Evolutionary conservation across 2,329 filamentous ascomycete genomes (phyloP).

Genomic region (Aspergillus carbonarius): DNA sequence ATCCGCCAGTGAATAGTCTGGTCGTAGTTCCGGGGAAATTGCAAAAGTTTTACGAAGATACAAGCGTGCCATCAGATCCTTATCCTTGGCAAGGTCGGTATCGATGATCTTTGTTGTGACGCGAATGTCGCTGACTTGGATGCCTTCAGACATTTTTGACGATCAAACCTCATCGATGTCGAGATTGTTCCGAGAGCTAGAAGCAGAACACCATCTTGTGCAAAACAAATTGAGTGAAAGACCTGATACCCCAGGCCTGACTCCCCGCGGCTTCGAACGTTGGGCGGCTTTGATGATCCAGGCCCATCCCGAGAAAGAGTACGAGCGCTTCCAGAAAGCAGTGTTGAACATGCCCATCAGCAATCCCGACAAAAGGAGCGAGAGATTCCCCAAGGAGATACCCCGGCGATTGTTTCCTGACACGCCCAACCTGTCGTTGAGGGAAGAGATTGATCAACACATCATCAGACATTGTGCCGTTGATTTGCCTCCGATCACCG

Average conservation of each 20-base stretch:
- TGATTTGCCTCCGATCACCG: slow-evolving; percentile 43
- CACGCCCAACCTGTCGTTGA: slow-evolving; percentile 55
- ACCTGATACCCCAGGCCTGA: slow-evolving; percentile 64
- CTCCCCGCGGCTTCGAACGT: slow-evolving; percentile 64
- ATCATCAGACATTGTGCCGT: slow-evolving; percentile 55
- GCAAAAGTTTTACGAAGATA: slow-evolving; percentile 68
- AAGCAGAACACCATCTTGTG: slow-evolving; percentile 64
- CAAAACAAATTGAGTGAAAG: slow-evolving; percentile 53
- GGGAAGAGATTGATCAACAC: slow-evolving; percentile 61
- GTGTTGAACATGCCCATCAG: slow-evolving; percentile 70
- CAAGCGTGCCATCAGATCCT: slow-evolving; percentile 62
- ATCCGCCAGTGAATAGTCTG: slow-evolving; percentile 64
- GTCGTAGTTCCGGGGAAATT: slow-evolving; percentile 77
- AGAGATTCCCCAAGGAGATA: slow-evolving; percentile 76
- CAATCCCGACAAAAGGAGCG: slow-evolving; percentile 63
- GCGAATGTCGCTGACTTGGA: slow-evolving; percentile 14
- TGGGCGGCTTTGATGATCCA: slow-evolving; percentile 74
- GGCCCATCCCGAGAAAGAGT: slow-evolving; percentile 74
- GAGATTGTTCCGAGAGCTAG: slow-evolving; percentile 56
- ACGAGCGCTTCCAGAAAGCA: slow-evolving; percentile 66
- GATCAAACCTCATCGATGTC: slow-evolving; percentile 55
- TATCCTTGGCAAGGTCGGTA: slow-evolving; percentile 67
- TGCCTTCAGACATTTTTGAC: slow-evolving; percentile 53
- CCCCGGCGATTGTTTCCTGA: slow-evolving; percentile 70
- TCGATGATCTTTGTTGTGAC: background rate